Evolutionary conservation across 352 stramenopile genomes (phyloP), one percentile per base, ranked within the genome.

Genomic region (Pythium aristosporum): DNA sequence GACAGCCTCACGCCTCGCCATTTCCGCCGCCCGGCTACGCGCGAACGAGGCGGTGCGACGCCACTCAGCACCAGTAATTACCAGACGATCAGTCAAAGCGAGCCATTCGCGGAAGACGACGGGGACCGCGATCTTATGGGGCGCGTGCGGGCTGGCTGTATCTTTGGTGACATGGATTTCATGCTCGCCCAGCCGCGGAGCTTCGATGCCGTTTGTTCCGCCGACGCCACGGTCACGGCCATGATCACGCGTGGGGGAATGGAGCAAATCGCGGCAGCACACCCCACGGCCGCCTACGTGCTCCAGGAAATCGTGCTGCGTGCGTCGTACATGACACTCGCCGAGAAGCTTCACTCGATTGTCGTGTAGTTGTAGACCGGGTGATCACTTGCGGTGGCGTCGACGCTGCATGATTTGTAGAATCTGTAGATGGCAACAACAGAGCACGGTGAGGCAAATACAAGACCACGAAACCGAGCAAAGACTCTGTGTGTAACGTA

Each of bases 81-180:
- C 23, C 42, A 50, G 12, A 61, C 47, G 4, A 25, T 56, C 18
- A 41, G 50, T 25, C 18, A 21, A 39, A 57, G 23, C 28, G 59
- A 68, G 49, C 52, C 60, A 4, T 67, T 47, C 28, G 42, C 60
- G 15, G 60, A 69, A 59, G 62, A 63, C 5, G 58, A 52, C 11
- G 34, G 34, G n/a, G 52, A 52, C 28, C 76, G 66, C 34, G 76
- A 83, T 20, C 52, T 88, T 1, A 72, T 89, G 8, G 71, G 80
- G 2, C 78, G 74, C n/a, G 77, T 87, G 0, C 71, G 75, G 15
- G 69, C 78, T 28, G 79, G 78, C 7, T 85, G 77, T 41, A 81
- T 89, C 46, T 87, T 88, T 49, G 80, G 80, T 15, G 80, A 89
- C 43, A 79, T 89, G 75, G 80, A 87, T 58, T 89, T 82, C 46